These are phyloP conservation scores for Nymphaea thermarum DNA, from an alignment of 164 flowering plant species.

Conservation along the genomic window DNA sequence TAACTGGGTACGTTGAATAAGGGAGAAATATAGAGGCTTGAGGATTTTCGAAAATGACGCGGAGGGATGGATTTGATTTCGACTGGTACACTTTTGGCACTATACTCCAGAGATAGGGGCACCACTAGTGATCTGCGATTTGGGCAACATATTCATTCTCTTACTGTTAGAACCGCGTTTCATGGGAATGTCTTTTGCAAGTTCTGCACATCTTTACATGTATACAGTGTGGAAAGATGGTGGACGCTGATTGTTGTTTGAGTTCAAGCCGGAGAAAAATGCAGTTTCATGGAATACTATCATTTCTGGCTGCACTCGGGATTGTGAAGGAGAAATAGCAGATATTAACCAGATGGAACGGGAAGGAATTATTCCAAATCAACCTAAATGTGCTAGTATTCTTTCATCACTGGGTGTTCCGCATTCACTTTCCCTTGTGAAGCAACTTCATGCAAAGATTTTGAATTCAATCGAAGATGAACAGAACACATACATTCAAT, in stretches of 20 bases:
- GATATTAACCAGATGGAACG: conserved; percentile 46
- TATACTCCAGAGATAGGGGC: conserved; percentile 47
- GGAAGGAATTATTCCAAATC: conserved; percentile 38
- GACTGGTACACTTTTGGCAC: conserved; percentile 65
- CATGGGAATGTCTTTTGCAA: conserved; percentile 38
- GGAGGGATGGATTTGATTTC: conserved; percentile 24
- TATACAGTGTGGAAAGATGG: conserved; percentile 58
- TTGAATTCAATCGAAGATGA: conserved; percentile 46
- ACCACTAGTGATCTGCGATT: conserved; percentile 9
- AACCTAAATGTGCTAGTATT: conserved; percentile 68
- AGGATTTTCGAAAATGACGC: conserved; percentile 36
- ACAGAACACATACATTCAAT: conserved; percentile 55
- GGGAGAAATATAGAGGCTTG: conserved; percentile 29
- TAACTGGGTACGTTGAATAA: conserved; percentile 38
- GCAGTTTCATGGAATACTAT: conserved; percentile 72
- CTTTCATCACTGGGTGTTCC: conserved; percentile 43
- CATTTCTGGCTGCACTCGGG: conserved; percentile 41
- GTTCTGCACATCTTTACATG: conserved; percentile 72
- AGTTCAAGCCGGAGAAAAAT: conserved; percentile 31
- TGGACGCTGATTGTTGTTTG: conserved; percentile 45
- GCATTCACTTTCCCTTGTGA: conserved; percentile 18
- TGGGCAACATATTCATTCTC: conserved; percentile 51
- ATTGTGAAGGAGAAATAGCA: conserved; percentile 25
- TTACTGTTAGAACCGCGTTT: conserved; percentile 38
- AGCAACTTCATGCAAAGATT: conserved; percentile 53